Conservation (phyloP, 139 green algal species). For the Micractinium sp. region DNA sequence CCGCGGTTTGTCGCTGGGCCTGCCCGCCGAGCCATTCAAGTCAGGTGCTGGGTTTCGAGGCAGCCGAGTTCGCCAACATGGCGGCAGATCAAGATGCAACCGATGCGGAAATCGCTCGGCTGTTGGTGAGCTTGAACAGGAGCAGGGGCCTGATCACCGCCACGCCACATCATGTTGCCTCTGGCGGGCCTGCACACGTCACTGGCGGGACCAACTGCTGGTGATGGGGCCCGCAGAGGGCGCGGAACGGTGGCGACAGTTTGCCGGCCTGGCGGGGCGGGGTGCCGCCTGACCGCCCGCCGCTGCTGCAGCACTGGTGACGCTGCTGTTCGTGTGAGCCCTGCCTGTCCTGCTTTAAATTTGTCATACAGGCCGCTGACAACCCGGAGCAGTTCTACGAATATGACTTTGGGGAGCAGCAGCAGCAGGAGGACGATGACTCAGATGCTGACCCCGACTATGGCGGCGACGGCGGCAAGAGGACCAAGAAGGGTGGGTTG, state of each 20-base stretch:
- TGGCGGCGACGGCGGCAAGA: slow-evolving; percentile 17
- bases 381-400: slow-evolving; percentile 34
- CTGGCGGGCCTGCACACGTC: too few relatives aligned
- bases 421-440: neutral
- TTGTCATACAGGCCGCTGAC: neutral
- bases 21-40: too few relatives aligned
- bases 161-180: too few relatives aligned
- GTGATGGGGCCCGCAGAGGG: too few relatives aligned
- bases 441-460: slow-evolving; percentile 46
- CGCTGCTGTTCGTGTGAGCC: neutral
- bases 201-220: too few relatives aligned
- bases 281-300: neutral
- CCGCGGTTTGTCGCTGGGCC: neutral
- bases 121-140: slow-evolving; percentile 31
- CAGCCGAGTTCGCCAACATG: neutral
- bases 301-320: neutral
- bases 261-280: neutral
- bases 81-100: neutral
- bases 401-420: slow-evolving; percentile 18
- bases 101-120: slow-evolving; percentile 31
- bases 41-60: too few relatives aligned
- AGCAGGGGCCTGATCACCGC: too few relatives aligned
- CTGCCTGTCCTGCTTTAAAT: neutral
- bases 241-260: too few relatives aligned
- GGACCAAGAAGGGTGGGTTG: slow-evolving; percentile 22